Evolutionary conservation across 371 early-diverging fungal genomes (phyloP).

Genomic region (Saksenaea oblongispora): DNA sequence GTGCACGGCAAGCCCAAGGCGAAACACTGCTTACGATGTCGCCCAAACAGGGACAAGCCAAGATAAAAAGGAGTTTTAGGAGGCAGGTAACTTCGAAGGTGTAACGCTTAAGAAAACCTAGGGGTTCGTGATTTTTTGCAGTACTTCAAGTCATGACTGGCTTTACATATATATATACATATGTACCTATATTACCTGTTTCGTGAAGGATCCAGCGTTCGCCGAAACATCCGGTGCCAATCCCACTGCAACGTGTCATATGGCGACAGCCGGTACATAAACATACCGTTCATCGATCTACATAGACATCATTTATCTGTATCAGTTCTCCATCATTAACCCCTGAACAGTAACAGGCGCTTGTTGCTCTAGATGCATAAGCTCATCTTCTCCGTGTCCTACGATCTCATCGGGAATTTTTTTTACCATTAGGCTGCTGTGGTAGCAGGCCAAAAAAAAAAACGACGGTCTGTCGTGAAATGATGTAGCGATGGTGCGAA

Average conservation of each 20-base stretch:
- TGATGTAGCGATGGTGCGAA: no score
- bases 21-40: neutral
- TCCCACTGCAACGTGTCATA: neutral
- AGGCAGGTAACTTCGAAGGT: neutral
- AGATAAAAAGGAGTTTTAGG: slow-evolving; percentile 4
- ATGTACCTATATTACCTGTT: neutral
- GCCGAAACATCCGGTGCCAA: no score
- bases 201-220: neutral
- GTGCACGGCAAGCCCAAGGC: neutral
- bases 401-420: neutral
- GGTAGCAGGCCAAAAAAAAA: no score
- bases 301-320: neutral
- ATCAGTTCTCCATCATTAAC: neutral
- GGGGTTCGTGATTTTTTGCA: neutral
- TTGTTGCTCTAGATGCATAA: slow-evolving; percentile 1
- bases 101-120: slow-evolving; percentile 1
- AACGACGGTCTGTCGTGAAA: no score
- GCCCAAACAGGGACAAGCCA: slow-evolving; percentile 5
- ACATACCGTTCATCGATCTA: neutral
- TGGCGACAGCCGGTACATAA: neutral
- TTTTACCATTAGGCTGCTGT: no score
- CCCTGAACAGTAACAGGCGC: slow-evolving; percentile 3
- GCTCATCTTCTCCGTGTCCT: neutral
- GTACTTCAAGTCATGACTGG: neutral
- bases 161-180: neutral